A percentile compares a stretch with the other conserved stretches of the same genome.
Conservation (phyloP, 1,284 basidiomycete genomes). For the Ceratobasidium sp. region DNA sequence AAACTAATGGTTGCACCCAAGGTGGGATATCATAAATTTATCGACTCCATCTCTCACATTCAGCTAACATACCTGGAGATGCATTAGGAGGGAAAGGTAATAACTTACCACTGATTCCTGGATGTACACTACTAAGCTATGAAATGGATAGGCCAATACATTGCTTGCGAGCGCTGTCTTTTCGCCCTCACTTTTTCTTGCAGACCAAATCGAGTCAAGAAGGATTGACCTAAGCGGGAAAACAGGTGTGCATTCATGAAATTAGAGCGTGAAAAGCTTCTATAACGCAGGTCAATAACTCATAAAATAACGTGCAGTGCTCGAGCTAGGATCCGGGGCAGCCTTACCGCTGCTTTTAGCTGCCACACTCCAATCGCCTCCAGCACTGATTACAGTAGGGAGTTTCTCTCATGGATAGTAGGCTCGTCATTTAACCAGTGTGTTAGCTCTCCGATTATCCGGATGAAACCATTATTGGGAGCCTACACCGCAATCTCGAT, state of each 20-base stretch:
- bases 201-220: constrained; percentile 66
- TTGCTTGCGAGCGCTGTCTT: constrained; percentile 74
- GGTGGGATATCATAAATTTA: background rate
- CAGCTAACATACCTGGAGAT: background rate
- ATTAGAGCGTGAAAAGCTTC: background rate
- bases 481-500: constrained; percentile 58
- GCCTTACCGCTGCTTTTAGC: constrained; percentile 68
- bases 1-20: constrained; percentile 17
- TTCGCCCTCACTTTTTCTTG: constrained; percentile 68
- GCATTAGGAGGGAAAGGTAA: constrained; percentile 32
- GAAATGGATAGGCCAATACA: constrained; percentile 61
- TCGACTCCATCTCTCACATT: background rate
- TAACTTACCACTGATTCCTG: background rate
- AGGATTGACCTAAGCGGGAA: constrained; percentile 52
- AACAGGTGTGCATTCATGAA: constrained; percentile 50
- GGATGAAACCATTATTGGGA: constrained; percentile 63
- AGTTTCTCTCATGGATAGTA: background rate
- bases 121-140: background rate
- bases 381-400: constrained; percentile 60
- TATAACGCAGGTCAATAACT: background rate
- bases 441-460: constrained; percentile 63
- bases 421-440: background rate
- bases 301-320: constrained; percentile 58
- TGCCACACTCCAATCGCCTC: constrained; percentile 52
- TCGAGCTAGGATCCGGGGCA: constrained; percentile 71